These are phyloP conservation scores for Aspergillus puulaauensis DNA, from an alignment of 2,329 filamentous ascomycete genomes.

Conservation along the genomic window DNA sequence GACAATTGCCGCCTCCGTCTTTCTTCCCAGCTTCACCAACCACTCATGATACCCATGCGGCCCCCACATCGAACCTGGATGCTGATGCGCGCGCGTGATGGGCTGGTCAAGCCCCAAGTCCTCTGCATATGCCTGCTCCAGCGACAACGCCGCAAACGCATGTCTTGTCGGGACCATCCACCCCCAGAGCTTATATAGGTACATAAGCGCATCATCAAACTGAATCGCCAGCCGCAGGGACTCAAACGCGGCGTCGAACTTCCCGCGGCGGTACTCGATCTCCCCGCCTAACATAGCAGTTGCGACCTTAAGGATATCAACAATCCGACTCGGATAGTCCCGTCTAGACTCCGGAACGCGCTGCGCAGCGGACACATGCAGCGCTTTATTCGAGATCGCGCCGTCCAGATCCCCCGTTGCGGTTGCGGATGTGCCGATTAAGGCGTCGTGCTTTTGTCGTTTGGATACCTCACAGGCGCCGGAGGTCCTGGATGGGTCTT, in stretches of 20 bases:
- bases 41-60: slow-evolving; percentile 74
- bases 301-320: too few species aligned
- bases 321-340: too few species aligned
- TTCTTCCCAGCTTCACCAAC: slow-evolving; percentile 54
- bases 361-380: too few species aligned
- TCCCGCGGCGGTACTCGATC: too few species aligned
- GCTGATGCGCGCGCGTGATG: slow-evolving; percentile 63
- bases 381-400: too few species aligned
- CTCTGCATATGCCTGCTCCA: slow-evolving; percentile 67
- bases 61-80: slow-evolving; percentile 74
- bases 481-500: neutral
- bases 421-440: slow-evolving; percentile 60
- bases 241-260: slow-evolving; percentile 59
- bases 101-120: slow-evolving; percentile 62
- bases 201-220: slow-evolving; percentile 63
- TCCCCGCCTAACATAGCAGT: too few species aligned
- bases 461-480: neutral
- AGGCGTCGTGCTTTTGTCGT: slow-evolving; percentile 59
- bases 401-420: too few species aligned
- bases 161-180: slow-evolving; percentile 76
- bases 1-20: slow-evolving; percentile 49
- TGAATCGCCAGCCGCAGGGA: slow-evolving; percentile 58
- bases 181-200: slow-evolving; percentile 76
- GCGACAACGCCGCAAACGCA: slow-evolving; percentile 66
- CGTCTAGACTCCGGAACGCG: too few species aligned